Evolutionary conservation across 306 rosid genomes (phyloP).

Genomic region (Citrullus colocynthis): DNA sequence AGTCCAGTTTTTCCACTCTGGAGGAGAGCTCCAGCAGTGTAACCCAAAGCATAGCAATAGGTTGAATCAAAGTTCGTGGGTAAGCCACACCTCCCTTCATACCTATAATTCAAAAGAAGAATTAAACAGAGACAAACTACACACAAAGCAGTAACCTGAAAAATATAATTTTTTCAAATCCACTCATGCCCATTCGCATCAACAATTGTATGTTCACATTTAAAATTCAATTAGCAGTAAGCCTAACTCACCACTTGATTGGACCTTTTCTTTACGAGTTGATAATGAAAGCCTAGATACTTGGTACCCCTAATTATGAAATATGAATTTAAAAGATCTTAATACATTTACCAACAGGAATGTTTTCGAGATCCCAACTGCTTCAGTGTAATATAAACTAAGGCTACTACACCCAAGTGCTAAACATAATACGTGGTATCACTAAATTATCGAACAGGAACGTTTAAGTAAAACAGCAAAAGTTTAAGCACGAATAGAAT

Average conservation of each 20-base stretch:
- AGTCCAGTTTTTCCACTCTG: conserved; percentile 84
- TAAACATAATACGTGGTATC: neutral
- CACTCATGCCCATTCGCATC: neutral
- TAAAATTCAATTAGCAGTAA: neutral
- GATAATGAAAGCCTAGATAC: neutral
- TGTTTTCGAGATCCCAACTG: too few species aligned
- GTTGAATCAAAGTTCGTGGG: conserved; percentile 92
- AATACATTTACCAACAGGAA: too few species aligned
- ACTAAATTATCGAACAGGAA: neutral
- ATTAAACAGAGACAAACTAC: neutral
- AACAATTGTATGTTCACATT: neutral
- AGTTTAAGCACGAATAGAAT: conserved; percentile 1
- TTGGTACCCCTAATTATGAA: neutral
- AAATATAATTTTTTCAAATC: neutral
- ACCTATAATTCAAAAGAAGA: conserved; percentile 30
- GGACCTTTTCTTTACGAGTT: neutral
- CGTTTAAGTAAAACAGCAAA: neutral
- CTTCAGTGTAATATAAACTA: too few species aligned
- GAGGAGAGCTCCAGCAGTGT: conserved; percentile 87
- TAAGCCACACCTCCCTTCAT: conserved; percentile 95
- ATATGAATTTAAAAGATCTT: too few species aligned
- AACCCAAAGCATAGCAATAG: conserved; percentile 95
- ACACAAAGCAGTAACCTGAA: neutral
- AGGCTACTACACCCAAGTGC: too few species aligned
- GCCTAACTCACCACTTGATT: neutral